These are phyloP conservation scores for Mucor irregularis DNA, from an alignment of 371 early-diverging fungal species.

Conservation along the genomic window DNA sequence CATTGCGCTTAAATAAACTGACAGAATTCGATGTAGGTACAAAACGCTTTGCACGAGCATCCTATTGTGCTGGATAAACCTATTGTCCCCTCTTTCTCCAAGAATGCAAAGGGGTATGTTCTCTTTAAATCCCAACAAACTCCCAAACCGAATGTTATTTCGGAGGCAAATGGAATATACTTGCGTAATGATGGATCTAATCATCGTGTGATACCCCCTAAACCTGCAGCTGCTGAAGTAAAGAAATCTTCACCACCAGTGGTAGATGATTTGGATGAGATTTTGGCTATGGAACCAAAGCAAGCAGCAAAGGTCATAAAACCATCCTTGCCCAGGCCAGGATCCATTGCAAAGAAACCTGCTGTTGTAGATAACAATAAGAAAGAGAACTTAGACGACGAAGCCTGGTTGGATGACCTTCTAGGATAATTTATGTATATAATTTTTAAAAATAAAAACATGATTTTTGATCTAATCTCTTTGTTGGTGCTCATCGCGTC, in stretches of 20 bases:
- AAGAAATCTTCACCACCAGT: not conserved
- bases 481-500: no score
- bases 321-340: slow-evolving; percentile 20
- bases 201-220: slow-evolving; percentile 5
- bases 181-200: slow-evolving; percentile 38
- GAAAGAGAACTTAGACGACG: slow-evolving; percentile 28
- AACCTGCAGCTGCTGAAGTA: not conserved
- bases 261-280: slow-evolving; percentile 26
- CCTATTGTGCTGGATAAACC: slow-evolving; percentile 35
- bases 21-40: slow-evolving; percentile 13
- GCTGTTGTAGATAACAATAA: not conserved
- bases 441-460: not conserved
- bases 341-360: slow-evolving; percentile 14
- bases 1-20: no score
- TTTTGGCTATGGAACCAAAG: slow-evolving; percentile 19
- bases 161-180: slow-evolving; percentile 38
- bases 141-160: slow-evolving; percentile 7
- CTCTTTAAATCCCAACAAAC: slow-evolving; percentile 35
- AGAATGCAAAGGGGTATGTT: slow-evolving; percentile 38
- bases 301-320: slow-evolving; percentile 2
- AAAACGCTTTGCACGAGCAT: slow-evolving; percentile 24
- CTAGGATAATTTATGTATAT: slow-evolving; percentile 11
- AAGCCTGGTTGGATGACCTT: slow-evolving; percentile 50
- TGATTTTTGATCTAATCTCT: not conserved
- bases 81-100: slow-evolving; percentile 42